These are phyloP conservation scores for Beta corolliflora DNA, from an alignment of 179 eudicot genomes.

Conservation along the genomic window DNA sequence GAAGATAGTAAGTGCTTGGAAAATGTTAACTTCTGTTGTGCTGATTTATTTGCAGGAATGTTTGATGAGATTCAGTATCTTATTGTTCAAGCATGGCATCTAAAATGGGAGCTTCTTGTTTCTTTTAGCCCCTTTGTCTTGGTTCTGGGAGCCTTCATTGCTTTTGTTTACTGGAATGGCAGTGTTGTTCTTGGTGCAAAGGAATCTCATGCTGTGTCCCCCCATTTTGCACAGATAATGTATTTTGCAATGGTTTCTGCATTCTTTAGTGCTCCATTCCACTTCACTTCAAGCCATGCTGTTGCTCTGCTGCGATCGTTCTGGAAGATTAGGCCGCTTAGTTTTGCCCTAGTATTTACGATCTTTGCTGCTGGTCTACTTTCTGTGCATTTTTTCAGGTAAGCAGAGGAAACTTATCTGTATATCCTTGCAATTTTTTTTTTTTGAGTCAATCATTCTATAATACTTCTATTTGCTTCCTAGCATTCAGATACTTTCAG, in stretches of 20 bases:
- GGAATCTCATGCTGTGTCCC: constrained; percentile 86
- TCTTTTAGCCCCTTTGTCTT: constrained; percentile 63
- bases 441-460: background rate
- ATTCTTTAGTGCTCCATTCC: constrained; percentile 70
- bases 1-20: background rate
- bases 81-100: constrained; percentile 54
- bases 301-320: constrained; percentile 36
- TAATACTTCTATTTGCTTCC: background rate
- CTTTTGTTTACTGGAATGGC: constrained; percentile 87
- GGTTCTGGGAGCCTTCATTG: constrained; percentile 61
- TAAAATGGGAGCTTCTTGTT: constrained; percentile 61
- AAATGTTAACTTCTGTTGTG: constrained; percentile 1
- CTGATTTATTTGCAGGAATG: constrained; percentile 53
- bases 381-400: constrained; percentile 91
- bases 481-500: background rate
- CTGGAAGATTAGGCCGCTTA: constrained; percentile 45
- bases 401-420: constrained; percentile 9
- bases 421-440: background rate
- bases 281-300: constrained; percentile 45
- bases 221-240: constrained; percentile 84
- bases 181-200: constrained; percentile 95
- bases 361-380: constrained; percentile 52
- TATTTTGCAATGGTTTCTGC: constrained; percentile 66
- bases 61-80: constrained; percentile 52
- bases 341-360: constrained; percentile 37